These are phyloP conservation scores for Trichosporon asahii DNA, from an alignment of 1,284 basidiomycete genomes.

Conservation along the genomic window DNA sequence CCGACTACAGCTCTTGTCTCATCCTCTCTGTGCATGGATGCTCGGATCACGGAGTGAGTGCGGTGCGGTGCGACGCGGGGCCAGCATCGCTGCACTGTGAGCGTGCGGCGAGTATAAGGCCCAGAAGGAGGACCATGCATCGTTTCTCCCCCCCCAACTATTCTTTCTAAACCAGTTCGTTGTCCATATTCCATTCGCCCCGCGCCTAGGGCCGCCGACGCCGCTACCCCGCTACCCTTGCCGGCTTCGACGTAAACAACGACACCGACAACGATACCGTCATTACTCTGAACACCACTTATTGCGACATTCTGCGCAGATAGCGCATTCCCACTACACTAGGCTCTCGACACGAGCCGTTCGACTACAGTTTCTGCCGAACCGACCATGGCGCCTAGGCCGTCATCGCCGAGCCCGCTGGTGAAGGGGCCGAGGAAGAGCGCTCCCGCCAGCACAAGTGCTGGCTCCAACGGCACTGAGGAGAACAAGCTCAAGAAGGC, in stretches of 20 bases:
- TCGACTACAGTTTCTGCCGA: not conserved
- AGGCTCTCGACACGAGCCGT: not conserved
- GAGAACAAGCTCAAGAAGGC: not conserved
- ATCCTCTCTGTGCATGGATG: not conserved
- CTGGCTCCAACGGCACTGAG: not conserved
- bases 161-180: not conserved
- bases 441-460: not conserved
- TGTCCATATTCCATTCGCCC: not conserved
- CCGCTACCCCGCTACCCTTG: not conserved
- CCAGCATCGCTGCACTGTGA: no score
- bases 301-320: not conserved
- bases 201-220: not conserved
- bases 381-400: not conserved
- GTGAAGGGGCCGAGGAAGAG: not conserved
- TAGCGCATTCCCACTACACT: not conserved
- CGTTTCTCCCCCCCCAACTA: not conserved
- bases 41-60: not conserved
- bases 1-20: slow-evolving; percentile 1
- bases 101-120: not conserved
- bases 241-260: not conserved
- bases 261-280: not conserved
- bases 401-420: not conserved
- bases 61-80: no score
- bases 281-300: not conserved
- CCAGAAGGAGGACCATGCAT: not conserved